Evolutionary conservation across 1,139 yeast species (phyloP).

Genomic region (Spathaspora sp.): DNA sequence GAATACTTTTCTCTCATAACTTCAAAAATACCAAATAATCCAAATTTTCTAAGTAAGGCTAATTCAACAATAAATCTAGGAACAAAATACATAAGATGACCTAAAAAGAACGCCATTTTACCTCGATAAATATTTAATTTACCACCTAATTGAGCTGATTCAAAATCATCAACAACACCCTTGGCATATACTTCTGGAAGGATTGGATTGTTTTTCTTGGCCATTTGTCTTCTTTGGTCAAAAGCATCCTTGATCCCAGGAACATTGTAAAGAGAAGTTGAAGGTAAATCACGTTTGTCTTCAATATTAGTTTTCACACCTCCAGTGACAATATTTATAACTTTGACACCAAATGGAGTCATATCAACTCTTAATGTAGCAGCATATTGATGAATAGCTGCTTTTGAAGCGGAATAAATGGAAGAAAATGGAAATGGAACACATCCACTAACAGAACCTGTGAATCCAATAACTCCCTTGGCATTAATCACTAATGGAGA

Average conservation of each 20-base stretch:
- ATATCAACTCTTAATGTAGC: conserved; percentile 61
- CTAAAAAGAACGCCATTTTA: conserved; percentile 40
- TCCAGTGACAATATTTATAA: conserved; percentile 46
- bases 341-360: conserved; percentile 72
- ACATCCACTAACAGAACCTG: conserved; percentile 71
- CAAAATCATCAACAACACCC: conserved; percentile 52
- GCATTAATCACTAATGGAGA: conserved; percentile 58
- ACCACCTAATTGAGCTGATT: conserved; percentile 38
- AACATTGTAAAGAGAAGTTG: conserved; percentile 51
- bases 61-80: conserved; percentile 54
- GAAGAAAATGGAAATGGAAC: conserved; percentile 72
- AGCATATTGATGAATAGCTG: conserved; percentile 73
- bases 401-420: conserved; percentile 69
- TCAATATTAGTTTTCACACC: conserved; percentile 67
- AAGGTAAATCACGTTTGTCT: conserved; percentile 52
- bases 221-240: conserved; percentile 57
- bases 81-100: conserved; percentile 29
- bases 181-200: conserved; percentile 55
- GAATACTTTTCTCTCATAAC: conserved; percentile 23
- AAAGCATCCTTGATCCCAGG: conserved; percentile 51
- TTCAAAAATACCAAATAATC: conserved; percentile 32
- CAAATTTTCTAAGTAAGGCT: conserved; percentile 48
- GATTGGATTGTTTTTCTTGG: conserved; percentile 60
- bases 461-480: conserved; percentile 70
- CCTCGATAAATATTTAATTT: conserved; percentile 56